Evolutionary conservation across 2,329 filamentous ascomycete species (phyloP), one percentile per base, ranked within the genome.

Genomic region (Penicillium sclerotigenum): DNA sequence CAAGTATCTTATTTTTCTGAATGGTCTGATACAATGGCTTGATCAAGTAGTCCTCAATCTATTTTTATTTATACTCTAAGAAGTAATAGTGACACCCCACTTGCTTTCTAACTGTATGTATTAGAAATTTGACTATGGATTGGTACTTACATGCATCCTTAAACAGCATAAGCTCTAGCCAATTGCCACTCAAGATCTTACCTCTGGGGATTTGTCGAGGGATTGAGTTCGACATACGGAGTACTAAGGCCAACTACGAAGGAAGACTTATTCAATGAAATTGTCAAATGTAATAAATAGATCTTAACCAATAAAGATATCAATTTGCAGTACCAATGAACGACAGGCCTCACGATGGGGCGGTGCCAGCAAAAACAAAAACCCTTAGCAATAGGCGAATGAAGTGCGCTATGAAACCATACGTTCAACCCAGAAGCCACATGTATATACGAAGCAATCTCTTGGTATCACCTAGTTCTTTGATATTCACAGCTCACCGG

Each of bases 401-500:
- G 38, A 42, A 47, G 42, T 54, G 22, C n/a, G 48, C 57, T 54
- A 55, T 34, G 55, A 45, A 41, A 54, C 37, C 49, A 57, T 52
- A 57, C 24, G 40, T 43, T 42, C 37, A 52, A 38, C 51, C 34
- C 43, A 54, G 40, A 56, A 58, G 52, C 52, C 52, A 49, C 53
- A 59, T 58, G 38, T 60, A 65, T 64, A 55, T 65, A 61, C 52
- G 56, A 50, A 52, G 56, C 51, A 59, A 59, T 53, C 47, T 41
- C 54, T 43, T 47, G 40, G 47, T 54, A 33, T 41, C 47, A 55
- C 46, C 47, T 43, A 36, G 36, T 47, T 59, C 45, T 47, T 54
- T 56, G 46, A 47, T 50, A 58, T 57, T 54, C 54, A 61, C 42
- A 52, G 42, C 57, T 52, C 55, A 59, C 45, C 14, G 20, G 29